phyloP scores from a whole-genome alignment of 1,139 yeast genomes.

The Wickerhamomyces sp. region DNA sequence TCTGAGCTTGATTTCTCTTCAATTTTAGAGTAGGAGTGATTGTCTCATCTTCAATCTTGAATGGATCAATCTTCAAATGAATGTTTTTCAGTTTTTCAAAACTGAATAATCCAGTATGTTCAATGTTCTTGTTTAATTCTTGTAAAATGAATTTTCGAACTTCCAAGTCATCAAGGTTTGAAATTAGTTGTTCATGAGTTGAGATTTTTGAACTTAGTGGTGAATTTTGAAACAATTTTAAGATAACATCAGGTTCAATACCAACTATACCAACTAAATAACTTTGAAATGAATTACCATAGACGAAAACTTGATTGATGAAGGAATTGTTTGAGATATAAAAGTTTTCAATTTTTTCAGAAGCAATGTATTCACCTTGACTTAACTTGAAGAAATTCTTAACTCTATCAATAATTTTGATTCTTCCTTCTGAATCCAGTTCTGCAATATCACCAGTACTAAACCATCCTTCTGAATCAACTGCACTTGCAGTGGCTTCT shows the following conservation, averaged over 20 bases:
- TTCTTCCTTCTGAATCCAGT: constrained; percentile 34
- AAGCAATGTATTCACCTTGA: constrained; percentile 55
- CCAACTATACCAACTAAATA: constrained; percentile 46
- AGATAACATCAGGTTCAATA: constrained; percentile 23
- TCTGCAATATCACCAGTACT: constrained; percentile 53
- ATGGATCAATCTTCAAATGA: constrained; percentile 44
- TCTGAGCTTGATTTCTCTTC: constrained; percentile 45
- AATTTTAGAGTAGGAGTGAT: constrained; percentile 54
- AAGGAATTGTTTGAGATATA: constrained; percentile 38
- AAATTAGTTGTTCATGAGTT: constrained; percentile 24
- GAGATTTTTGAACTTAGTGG: constrained; percentile 16
- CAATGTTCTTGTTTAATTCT: constrained; percentile 28
- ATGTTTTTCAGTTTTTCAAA: constrained; percentile 49
- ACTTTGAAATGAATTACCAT: constrained; percentile 43
- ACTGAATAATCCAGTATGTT: constrained; percentile 29
- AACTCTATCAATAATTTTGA: constrained; percentile 46
- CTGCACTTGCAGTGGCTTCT: constrained; percentile 31
- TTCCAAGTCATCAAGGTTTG: constrained; percentile 27
- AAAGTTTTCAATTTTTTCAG: constrained; percentile 49
- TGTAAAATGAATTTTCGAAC: constrained; percentile 27
- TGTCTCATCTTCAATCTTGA: constrained; percentile 44
- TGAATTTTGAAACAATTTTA: constrained; percentile 13
- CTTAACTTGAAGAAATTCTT: constrained; percentile 53
- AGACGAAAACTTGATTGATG: constrained; percentile 37
- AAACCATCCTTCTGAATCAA: constrained; percentile 53